phyloP scores from a whole-genome alignment of 129 eudicot species.

The Centella asiatica region DNA sequence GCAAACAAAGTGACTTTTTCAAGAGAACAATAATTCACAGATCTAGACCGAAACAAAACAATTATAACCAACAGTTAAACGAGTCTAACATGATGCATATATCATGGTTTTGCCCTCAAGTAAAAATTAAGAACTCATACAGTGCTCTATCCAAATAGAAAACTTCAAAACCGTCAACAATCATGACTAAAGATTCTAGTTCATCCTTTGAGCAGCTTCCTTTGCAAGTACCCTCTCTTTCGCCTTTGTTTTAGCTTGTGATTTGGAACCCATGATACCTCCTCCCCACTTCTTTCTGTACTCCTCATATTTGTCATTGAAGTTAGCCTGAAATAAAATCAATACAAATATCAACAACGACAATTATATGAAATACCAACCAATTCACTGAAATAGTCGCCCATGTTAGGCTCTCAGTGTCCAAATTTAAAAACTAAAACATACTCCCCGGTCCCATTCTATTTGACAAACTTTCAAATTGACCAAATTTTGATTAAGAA shows the following conservation, averaged over 20 bases:
- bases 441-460: too few species aligned
- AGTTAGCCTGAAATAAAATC: constrained; percentile 50
- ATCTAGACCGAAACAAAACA: too few species aligned
- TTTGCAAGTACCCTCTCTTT: constrained; percentile 78
- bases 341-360: background rate
- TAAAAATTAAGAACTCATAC: background rate
- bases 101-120: background rate
- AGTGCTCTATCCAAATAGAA: background rate
- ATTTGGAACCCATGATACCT: constrained; percentile 88
- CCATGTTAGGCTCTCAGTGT: too few species aligned
- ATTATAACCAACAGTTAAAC: too few species aligned
- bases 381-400: too few species aligned
- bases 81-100: background rate
- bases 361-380: too few species aligned
- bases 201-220: constrained; percentile 84
- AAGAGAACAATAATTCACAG: too few species aligned
- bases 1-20: too few species aligned
- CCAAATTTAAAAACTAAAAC: too few species aligned
- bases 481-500: too few species aligned
- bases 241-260: constrained; percentile 89
- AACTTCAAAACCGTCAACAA: background rate
- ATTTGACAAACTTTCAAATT: too few species aligned
- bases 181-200: constrained; percentile 12
- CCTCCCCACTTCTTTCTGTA: constrained; percentile 97
- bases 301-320: constrained; percentile 87